Percentiles rank a stretch among this genome's conserved stretches.
phyloP scores from a whole-genome alignment of 2,329 filamentous ascomycete species.

The Fusarium humuli region DNA sequence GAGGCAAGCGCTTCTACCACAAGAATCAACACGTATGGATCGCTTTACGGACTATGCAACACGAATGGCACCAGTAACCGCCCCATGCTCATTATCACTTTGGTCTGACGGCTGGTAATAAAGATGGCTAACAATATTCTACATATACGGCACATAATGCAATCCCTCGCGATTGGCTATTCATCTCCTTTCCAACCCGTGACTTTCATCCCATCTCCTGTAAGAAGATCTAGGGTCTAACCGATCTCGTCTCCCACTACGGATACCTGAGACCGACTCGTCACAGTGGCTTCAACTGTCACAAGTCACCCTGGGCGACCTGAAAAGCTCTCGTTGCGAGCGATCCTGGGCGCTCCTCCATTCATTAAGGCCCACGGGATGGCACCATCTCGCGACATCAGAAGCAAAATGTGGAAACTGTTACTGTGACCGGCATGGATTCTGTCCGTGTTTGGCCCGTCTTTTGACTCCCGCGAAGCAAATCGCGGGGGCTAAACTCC shows the following conservation, averaged over 20 bases:
- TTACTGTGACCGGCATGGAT: slow-evolving; percentile 34
- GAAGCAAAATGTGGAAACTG: slow-evolving; percentile 39
- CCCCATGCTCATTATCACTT: slow-evolving; percentile 9
- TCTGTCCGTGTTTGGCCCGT: slow-evolving; percentile 25
- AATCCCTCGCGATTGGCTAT: background rate
- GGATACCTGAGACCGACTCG: slow-evolving; percentile 16
- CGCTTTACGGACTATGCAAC: slow-evolving; percentile 28
- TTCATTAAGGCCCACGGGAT: slow-evolving; percentile 30
- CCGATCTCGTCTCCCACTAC: slow-evolving; percentile 9
- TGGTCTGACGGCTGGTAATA: background rate
- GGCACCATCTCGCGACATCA: slow-evolving; percentile 40
- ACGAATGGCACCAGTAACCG: slow-evolving; percentile 25
- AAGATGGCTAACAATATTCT: slow-evolving; percentile 12
- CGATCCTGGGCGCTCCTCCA: slow-evolving; percentile 10
- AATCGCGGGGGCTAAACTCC: slow-evolving; percentile 37
- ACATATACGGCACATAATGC: background rate
- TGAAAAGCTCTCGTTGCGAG: background rate
- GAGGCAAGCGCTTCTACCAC: background rate
- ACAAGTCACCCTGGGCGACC: slow-evolving; percentile 2
- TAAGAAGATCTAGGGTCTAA: slow-evolving; percentile 14
- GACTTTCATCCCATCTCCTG: slow-evolving; percentile 30
- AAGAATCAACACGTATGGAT: slow-evolving; percentile 10
- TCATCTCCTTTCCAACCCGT: slow-evolving; percentile 8
- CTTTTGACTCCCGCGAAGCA: slow-evolving; percentile 33
- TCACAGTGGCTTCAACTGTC: slow-evolving; percentile 13